A percentile compares a stretch with the other conserved stretches of the same genome.
Evolutionary conservation across 1,284 basidiomycete genomes (phyloP).

Genomic region (Rhodotorula sp.): DNA sequence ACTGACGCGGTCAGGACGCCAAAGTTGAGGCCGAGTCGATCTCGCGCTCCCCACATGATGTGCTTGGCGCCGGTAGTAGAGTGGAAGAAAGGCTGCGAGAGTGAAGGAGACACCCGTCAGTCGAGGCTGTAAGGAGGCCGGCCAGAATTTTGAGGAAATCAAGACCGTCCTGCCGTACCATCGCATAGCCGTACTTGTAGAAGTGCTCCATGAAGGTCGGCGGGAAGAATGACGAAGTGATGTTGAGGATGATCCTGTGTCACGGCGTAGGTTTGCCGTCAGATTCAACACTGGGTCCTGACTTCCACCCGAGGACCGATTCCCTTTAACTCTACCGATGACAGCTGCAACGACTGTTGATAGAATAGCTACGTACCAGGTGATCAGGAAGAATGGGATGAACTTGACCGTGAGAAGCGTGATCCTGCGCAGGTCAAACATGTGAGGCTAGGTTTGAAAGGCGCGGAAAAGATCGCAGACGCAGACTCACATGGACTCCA

Average conservation of each 20-base stretch:
- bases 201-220: constrained; percentile 45
- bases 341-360: too few relatives aligned
- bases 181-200: constrained; percentile 41
- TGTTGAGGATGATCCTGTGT: constrained; percentile 12
- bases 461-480: too few relatives aligned
- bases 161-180: not conserved
- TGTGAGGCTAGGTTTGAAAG: not conserved
- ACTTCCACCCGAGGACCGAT: too few relatives aligned
- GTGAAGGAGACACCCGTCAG: constrained; percentile 14
- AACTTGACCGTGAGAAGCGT: constrained; percentile 38
- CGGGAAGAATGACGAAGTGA: constrained; percentile 48
- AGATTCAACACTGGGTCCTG: too few relatives aligned
- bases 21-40: constrained; percentile 47
- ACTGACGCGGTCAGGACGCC: constrained; percentile 39
- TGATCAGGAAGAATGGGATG: constrained; percentile 48
- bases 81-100: constrained; percentile 46
- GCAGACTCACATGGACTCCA: constrained; percentile 45
- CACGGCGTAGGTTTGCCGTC: not conserved
- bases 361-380: constrained; percentile 28
- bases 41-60: constrained; percentile 46
- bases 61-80: constrained; percentile 47
- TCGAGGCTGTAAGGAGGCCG: too few relatives aligned
- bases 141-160: too few relatives aligned
- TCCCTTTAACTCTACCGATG: too few relatives aligned
- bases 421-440: not conserved